Evolutionary conservation across 2,329 filamentous ascomycete species (phyloP).

Genomic region (Simplicillium sp.): DNA sequence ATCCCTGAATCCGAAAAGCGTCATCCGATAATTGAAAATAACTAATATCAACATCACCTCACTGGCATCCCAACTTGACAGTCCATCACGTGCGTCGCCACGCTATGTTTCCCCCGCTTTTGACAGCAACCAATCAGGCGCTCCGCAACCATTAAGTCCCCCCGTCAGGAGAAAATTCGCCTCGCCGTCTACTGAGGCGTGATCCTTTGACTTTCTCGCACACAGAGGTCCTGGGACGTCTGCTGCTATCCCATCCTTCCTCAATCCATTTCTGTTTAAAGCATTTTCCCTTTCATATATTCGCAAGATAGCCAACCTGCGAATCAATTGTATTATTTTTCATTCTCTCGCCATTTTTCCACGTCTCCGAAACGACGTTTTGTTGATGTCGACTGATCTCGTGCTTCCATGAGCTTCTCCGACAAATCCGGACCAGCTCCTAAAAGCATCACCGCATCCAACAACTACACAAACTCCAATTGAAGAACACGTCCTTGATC

Average conservation of each 20-base stretch:
- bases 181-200: constrained; percentile 1
- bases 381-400: neutral
- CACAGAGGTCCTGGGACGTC: too few species aligned
- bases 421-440: constrained; percentile 13
- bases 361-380: neutral
- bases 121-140: constrained; percentile 16
- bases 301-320: too few species aligned
- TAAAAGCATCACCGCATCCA: neutral
- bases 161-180: constrained; percentile 7
- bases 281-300: neutral
- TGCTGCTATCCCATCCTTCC: constrained; percentile 8
- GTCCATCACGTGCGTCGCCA: neutral
- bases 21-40: too few species aligned
- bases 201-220: constrained; percentile 1
- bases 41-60: too few species aligned
- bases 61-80: too few species aligned
- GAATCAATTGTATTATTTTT: neutral
- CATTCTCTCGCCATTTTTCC: neutral
- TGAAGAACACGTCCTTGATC: neutral
- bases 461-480: constrained; percentile 1
- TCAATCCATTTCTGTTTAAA: constrained; percentile 1
- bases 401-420: constrained; percentile 13
- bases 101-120: constrained; percentile 17
- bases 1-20: too few species aligned
- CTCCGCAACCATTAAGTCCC: neutral